phyloP scores from a whole-genome alignment of 2,329 filamentous ascomycete genomes.

The Fusarium camptoceras region DNA sequence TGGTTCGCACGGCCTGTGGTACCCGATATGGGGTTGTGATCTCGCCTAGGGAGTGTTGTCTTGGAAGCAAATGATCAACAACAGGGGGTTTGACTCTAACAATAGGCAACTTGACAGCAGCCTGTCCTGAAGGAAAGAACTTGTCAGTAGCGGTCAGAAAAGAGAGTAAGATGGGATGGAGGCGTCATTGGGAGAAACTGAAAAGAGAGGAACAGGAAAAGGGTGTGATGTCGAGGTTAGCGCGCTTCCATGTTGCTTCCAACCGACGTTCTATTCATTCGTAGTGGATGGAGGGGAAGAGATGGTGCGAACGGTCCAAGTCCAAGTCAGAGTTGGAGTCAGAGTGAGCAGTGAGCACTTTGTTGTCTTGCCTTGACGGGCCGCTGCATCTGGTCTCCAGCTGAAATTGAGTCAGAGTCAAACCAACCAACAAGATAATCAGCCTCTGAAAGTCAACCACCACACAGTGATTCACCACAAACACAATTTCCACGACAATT shows the following conservation, averaged over 20 bases:
- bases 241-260: constrained; percentile 31
- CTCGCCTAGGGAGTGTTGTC: constrained; percentile 5
- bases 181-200: constrained; percentile 5
- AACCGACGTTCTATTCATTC: constrained; percentile 27
- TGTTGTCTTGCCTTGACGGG: not conserved
- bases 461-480: not conserved
- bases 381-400: not conserved
- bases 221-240: constrained; percentile 27
- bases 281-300: not conserved
- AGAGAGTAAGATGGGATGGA: constrained; percentile 2
- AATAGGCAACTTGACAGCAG: not conserved
- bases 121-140: not conserved
- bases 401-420: not conserved
- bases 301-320: not conserved
- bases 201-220: not conserved
- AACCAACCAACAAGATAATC: not conserved
- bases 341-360: not conserved
- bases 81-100: constrained; percentile 3
- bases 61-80: constrained; percentile 15
- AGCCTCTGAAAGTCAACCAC: not conserved
- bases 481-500: not conserved
- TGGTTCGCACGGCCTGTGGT: constrained; percentile 3
- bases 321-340: not conserved
- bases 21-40: constrained; percentile 1
- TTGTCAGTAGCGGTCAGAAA: constrained; percentile 16